Conservation (phyloP, 768 basidiomycete species). For the Lentinula raphanica region DNA sequence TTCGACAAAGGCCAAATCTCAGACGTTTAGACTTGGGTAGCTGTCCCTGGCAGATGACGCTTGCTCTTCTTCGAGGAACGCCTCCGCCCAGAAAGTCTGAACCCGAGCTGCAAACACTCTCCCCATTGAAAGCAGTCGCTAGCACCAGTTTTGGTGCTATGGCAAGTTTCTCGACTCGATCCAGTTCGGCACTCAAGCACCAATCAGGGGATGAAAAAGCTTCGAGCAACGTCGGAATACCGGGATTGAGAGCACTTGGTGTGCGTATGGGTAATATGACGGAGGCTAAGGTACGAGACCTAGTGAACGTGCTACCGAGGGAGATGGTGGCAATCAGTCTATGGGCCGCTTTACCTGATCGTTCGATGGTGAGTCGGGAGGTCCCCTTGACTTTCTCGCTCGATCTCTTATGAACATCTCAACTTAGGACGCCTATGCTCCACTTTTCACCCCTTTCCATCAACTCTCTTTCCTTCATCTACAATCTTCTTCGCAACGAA, state of each 20-base stretch:
- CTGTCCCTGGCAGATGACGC: conserved; percentile 59
- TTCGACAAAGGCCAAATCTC: conserved; percentile 42
- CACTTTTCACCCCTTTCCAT: conserved; percentile 40
- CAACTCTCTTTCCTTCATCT: conserved; percentile 58
- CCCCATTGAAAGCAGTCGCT: background rate
- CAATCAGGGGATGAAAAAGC: background rate
- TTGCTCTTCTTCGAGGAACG: background rate
- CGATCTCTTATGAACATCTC: background rate
- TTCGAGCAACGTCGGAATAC: conserved; percentile 20
- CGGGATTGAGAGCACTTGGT: conserved; percentile 49
- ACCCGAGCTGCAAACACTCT: background rate
- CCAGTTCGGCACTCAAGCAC: background rate
- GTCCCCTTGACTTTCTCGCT: background rate
- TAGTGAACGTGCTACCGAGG: conserved; percentile 37
- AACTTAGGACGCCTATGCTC: conserved; percentile 48
- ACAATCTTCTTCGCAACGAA: conserved; percentile 37
- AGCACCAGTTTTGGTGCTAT: conserved; percentile 5
- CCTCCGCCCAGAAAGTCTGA: background rate
- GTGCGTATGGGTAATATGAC: conserved; percentile 51
- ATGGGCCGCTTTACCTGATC: conserved; percentile 43
- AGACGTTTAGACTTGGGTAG: conserved; percentile 56
- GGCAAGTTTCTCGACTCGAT: background rate
- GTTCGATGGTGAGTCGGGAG: background rate
- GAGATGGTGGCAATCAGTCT: conserved; percentile 53
- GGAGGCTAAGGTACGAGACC: conserved; percentile 27